These are phyloP conservation scores for Dactylellina haptotyla DNA, from an alignment of 2,329 filamentous ascomycete species.

Conservation along the genomic window DNA sequence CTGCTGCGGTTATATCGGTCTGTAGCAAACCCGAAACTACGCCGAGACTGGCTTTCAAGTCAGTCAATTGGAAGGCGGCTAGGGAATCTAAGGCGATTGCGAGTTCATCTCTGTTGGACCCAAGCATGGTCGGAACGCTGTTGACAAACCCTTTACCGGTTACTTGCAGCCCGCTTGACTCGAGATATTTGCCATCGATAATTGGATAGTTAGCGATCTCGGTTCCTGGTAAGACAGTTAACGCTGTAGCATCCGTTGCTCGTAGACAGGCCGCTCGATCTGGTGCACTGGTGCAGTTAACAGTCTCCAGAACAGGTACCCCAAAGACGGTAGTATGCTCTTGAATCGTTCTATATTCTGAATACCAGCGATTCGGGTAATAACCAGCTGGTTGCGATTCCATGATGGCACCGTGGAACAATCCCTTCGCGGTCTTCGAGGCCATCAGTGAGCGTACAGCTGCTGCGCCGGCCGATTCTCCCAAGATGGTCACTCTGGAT, in stretches of 20 bases:
- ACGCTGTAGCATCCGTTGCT: slow-evolving; percentile 5
- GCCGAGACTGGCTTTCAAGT: slow-evolving; percentile 8
- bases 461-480: slow-evolving; percentile 72
- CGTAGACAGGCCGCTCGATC: slow-evolving; percentile 21
- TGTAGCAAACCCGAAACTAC: background rate
- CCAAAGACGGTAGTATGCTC: slow-evolving; percentile 10
- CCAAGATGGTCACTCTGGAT: slow-evolving; percentile 80
- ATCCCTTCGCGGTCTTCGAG: slow-evolving; percentile 64
- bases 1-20: slow-evolving; percentile 19
- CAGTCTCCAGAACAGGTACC: background rate
- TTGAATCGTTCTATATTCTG: slow-evolving; percentile 21
- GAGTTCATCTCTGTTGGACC: slow-evolving; percentile 62
- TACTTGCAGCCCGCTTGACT: slow-evolving; percentile 58
- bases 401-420: slow-evolving; percentile 65
- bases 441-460: slow-evolving; percentile 65
- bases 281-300: background rate
- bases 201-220: slow-evolving; percentile 34
- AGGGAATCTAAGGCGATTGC: slow-evolving; percentile 53
- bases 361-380: slow-evolving; percentile 9
- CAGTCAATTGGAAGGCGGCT: slow-evolving; percentile 54
- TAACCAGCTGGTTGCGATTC: slow-evolving; percentile 27
- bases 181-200: slow-evolving; percentile 59
- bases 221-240: background rate
- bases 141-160: slow-evolving; percentile 56
- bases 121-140: slow-evolving; percentile 60